Base-by-base conservation (phyloP, 176 grass and related monocot species). In the Aechmea fasciata region DNA sequence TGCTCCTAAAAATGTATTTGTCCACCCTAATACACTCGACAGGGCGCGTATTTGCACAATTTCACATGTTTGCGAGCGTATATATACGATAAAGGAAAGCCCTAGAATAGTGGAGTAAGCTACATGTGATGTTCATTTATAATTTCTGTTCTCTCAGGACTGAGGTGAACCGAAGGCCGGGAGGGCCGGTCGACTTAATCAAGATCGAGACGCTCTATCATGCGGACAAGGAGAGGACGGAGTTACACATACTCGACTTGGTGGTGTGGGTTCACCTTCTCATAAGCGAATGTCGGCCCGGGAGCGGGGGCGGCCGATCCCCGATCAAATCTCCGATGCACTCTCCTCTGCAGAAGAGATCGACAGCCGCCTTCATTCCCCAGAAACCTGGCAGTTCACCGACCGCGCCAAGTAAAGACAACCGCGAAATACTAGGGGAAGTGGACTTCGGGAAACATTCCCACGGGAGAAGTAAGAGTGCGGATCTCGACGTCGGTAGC, bases 201-300 rank as follows among this genome's bases (percentile, higher is more conserved):
- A 81, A 49, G 84, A 86, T 96, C n/a, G 83, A 91, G 80, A 96
- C 92, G 15, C 83, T 96, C 10, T 66, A 87, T 63, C 88, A 96
- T 49, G 85, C 92, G 2, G 75, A 88, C 71, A 91, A 80, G 76
- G 73, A 55, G 51, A 91, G 76, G 61, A 79, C 83, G 0, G 88
- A 91, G 23, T 72, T 72, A 0, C 89, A 75, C 67, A 89, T 96
- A 25, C 81, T 96, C 8, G 79, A 96, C 13, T 63, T 91, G 57
- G 83, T 96, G 14, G 69, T 91, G 66, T 81, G 82, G 85, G 85
- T 96, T 19, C 92, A 96, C 78, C 76, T 69, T 68, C 92, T 91
- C 11, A 83, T 96, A 62, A 81, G 67, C 77, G 79, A 96, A 73
- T 82, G 83, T 52, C 78, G 81, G 57, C 68, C 80, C 1, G 51